Conservation (phyloP, 1,284 basidiomycete species). For the Coniophora puteana region DNA sequence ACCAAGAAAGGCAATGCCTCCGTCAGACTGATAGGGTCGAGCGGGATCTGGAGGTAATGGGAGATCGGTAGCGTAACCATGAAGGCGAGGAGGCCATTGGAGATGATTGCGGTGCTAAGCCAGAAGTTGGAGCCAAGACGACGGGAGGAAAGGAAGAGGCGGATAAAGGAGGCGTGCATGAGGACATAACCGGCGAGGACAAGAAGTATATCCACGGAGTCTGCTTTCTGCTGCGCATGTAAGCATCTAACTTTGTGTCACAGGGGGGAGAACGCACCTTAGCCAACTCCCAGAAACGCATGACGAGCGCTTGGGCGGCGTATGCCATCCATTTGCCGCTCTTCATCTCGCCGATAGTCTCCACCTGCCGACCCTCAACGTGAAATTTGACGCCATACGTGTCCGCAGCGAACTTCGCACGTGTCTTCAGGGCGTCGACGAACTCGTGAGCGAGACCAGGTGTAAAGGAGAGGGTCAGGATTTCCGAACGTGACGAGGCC, state of each 20-base stretch:
- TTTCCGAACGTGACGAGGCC: slow-evolving; percentile 35
- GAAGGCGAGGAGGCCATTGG: slow-evolving; percentile 85
- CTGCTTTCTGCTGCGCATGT: slow-evolving; percentile 64
- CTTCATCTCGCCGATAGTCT: slow-evolving; percentile 62
- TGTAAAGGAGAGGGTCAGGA: slow-evolving; percentile 57
- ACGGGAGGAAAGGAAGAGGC: slow-evolving; percentile 84
- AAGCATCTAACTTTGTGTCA: slow-evolving; percentile 8
- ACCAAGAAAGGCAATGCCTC: slow-evolving; percentile 98
- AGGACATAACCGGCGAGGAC: slow-evolving; percentile 94
- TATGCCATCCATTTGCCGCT: slow-evolving; percentile 86
- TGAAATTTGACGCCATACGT: slow-evolving; percentile 39
- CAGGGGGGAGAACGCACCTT: slow-evolving; percentile 47
- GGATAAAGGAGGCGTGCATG: slow-evolving; percentile 95
- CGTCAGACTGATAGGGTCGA: slow-evolving; percentile 91
- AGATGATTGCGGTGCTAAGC: slow-evolving; percentile 82
- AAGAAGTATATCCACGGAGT: slow-evolving; percentile 93
- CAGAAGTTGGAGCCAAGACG: slow-evolving; percentile 88
- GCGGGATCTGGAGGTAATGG: slow-evolving; percentile 78
- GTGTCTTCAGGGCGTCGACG: slow-evolving; percentile 38
- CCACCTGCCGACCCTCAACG: slow-evolving; percentile 35
- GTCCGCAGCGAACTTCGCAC: slow-evolving; percentile 32
- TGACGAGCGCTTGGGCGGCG: slow-evolving; percentile 73
- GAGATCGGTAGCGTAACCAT: slow-evolving; percentile 86
- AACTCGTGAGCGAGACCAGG: slow-evolving; percentile 50
- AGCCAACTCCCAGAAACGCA: slow-evolving; percentile 85